A percentile compares a stretch with the other conserved stretches of the same genome.
Conservation (phyloP, 1,284 basidiomycete species). For the Pyrrhoderma noxium region DNA sequence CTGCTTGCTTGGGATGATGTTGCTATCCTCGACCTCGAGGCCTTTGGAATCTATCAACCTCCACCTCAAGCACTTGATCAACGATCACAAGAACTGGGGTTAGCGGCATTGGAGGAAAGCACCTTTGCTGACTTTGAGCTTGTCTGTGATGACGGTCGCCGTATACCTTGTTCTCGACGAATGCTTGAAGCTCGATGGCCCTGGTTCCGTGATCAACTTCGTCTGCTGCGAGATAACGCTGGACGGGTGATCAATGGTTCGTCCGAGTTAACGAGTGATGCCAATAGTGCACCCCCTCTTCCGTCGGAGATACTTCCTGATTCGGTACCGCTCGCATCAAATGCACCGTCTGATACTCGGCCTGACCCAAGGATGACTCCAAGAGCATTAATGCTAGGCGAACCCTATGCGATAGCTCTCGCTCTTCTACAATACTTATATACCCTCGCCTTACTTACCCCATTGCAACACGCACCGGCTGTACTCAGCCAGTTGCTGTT, state of each 20-base stretch:
- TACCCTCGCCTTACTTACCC: conserved; percentile 76
- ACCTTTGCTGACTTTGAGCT: conserved; percentile 83
- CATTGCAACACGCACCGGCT: conserved; percentile 84
- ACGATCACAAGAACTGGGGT: conserved; percentile 68
- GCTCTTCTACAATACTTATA: conserved; percentile 93
- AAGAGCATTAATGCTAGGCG: conserved; percentile 73
- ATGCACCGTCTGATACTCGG: conserved; percentile 33
- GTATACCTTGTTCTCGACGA: conserved; percentile 74
- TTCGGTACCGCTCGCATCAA: conserved; percentile 18
- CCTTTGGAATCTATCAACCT: conserved; percentile 89
- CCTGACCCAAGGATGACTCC: conserved; percentile 75
- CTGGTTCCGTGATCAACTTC: conserved; percentile 80
- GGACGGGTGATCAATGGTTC: conserved; percentile 39
- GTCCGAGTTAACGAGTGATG: conserved; percentile 44
- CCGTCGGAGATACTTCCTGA: conserved; percentile 30
- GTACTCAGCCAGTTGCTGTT: conserved; percentile 84
- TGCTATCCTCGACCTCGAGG: conserved; percentile 85
- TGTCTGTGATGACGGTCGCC: conserved; percentile 83
- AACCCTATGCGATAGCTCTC: conserved; percentile 82
- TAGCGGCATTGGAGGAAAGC: conserved; percentile 72
- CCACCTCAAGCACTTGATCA: conserved; percentile 64
- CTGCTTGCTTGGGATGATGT: conserved; percentile 89
- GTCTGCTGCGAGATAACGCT: conserved; percentile 49
- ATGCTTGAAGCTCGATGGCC: conserved; percentile 85
- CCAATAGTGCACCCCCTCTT: conserved; percentile 37